These are phyloP conservation scores for Zymoseptoria brevis DNA, from an alignment of 2,329 filamentous ascomycete species.

Conservation along the genomic window DNA sequence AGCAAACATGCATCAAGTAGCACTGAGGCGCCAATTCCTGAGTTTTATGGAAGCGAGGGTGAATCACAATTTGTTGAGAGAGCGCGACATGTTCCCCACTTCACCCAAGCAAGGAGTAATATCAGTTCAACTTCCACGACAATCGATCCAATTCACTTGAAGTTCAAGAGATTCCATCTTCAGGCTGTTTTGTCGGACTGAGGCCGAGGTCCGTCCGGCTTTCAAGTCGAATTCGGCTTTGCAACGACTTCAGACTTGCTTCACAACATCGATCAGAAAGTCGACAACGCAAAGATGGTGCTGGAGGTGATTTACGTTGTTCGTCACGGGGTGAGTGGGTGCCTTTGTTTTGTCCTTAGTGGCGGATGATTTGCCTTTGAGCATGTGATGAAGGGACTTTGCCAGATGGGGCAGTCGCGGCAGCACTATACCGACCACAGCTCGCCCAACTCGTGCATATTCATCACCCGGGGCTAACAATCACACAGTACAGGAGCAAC, in stretches of 20 bases:
- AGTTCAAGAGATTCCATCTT: neutral
- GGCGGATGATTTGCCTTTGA: neutral
- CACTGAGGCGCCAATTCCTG: neutral
- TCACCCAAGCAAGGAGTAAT: neutral
- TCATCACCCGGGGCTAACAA: slow-evolving; percentile 2
- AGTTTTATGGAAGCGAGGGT: neutral
- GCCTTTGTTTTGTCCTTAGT: neutral
- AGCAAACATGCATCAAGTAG: neutral
- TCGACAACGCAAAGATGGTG: slow-evolving; percentile 24
- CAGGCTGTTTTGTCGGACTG: neutral
- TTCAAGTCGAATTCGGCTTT: neutral
- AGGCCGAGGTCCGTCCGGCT: neutral
- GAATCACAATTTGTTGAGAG: neutral
- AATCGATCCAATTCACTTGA: neutral
- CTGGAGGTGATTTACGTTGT: slow-evolving; percentile 44
- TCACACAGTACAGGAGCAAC: slow-evolving; percentile 70
- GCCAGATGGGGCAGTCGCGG: neutral
- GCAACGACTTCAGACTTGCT: neutral
- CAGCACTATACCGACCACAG: neutral
- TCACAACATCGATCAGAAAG: neutral
- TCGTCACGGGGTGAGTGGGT: slow-evolving; percentile 43
- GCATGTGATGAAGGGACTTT: neutral
- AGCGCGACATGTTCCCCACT: neutral
- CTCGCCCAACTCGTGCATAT: neutral
- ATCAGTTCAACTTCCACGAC: neutral